Base-by-base conservation (phyloP, 2,329 filamentous ascomycete genomes). In the Neofusicoccum ribis region DNA sequence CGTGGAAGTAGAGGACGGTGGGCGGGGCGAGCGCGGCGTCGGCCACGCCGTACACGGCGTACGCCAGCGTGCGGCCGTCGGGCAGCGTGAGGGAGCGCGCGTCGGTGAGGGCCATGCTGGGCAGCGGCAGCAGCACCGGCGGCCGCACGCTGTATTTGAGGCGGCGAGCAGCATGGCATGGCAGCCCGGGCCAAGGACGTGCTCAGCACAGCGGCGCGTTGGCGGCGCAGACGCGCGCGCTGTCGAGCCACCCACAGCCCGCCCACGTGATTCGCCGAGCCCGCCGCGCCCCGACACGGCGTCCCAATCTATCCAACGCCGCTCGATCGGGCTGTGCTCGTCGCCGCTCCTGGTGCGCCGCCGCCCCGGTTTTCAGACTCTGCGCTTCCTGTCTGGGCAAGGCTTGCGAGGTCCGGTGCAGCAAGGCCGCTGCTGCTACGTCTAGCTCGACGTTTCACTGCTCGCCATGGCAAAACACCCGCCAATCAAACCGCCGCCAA, bases 1-100 rank as follows among this genome's bases (percentile, higher is more conserved):
- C 78, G 64, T 83, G 80, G 62, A 81, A 75, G 69, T 76, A 81
- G 54, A 83, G 72, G 34, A 83, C 67, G 12, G 71, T 73, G 17
- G 46, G 37, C 37, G 37, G 7, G 11, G 37, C 37, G 37, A 5
- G 46, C 46, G 17, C 20, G 4, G 64, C 69, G 36, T 79, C 80
- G 65, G 79, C 80, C 65, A 79, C 70, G 49, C 81, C 82, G 68
- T 81, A 82, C 58, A 79, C 70, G n/a, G 80, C 78, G 68, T 77
- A 83, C n/a, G 78, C 77, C 3, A 83, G 70, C 11, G 67, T 75
- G 41, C 81, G 79, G 46, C 76, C 78, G 66, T 80, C 74, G 43
- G 71, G 62, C 36, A 76, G 72, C 44, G 65, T 70, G 23, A 75
- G 58, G 37, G 66, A 12, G 46, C 17, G 46, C 46, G 20, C 17